A percentile compares a stretch with the other conserved stretches of the same genome.
Conservation (phyloP, 2,329 filamentous ascomycete genomes). For the Zopfia rhizophila region DNA sequence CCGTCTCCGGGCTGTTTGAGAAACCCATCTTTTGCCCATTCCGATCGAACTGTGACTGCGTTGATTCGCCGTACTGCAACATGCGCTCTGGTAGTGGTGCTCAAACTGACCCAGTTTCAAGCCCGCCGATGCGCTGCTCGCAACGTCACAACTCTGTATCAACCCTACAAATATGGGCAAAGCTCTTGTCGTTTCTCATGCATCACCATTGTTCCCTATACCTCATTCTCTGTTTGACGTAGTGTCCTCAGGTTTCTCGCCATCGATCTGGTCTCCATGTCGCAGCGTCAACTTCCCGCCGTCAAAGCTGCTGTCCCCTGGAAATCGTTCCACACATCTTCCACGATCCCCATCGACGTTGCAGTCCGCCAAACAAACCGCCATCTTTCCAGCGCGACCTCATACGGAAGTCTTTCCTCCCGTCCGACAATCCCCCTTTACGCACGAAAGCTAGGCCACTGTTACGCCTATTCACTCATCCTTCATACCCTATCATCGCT, state of each 20-base stretch:
- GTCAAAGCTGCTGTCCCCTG: no score
- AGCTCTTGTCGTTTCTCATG: conserved; percentile 22
- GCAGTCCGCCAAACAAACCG: no score
- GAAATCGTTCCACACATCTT: no score
- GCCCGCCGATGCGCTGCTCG: conserved; percentile 27
- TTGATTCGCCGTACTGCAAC: conserved; percentile 3
- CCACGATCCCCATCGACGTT: no score
- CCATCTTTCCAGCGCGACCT: no score
- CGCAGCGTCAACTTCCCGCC: no score
- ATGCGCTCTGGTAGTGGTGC: conserved; percentile 17
- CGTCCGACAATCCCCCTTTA: no score
- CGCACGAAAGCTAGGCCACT: no score
- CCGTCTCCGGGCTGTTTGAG: conserved; percentile 37
- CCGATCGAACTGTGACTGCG: no score
- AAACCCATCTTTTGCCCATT: conserved; percentile 7
- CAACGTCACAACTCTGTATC: conserved; percentile 36
- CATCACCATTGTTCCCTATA: conserved; percentile 19
- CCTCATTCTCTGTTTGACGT: conserved; percentile 17
- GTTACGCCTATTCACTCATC: no score
- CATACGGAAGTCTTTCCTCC: no score
- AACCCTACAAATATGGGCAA: conserved; percentile 21
- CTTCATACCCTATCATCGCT: no score
- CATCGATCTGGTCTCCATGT: conserved; percentile 5
- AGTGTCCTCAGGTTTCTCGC: conserved; percentile 11
- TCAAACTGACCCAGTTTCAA: conserved; percentile 36